Percentiles rank a stretch among this genome's conserved stretches.
Conservation (phyloP, 2,329 filamentous ascomycete species). For the Epichloe festucae region DNA sequence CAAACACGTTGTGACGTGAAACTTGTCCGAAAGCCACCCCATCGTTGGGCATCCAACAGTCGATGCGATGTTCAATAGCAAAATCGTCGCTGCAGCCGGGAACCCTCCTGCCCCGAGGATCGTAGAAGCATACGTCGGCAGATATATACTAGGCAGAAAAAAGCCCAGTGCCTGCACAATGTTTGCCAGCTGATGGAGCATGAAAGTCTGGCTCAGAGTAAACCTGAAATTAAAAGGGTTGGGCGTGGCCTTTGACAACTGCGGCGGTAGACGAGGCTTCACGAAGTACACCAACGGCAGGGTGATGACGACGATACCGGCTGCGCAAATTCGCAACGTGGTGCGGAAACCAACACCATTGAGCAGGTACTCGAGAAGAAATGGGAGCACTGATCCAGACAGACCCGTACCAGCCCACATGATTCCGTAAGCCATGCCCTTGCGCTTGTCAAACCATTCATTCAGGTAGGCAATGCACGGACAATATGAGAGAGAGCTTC, state of each 20-base stretch:
- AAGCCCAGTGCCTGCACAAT: slow-evolving; percentile 43
- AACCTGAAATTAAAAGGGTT: slow-evolving; percentile 30
- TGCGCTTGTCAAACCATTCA: slow-evolving; percentile 40
- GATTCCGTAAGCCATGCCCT: slow-evolving; percentile 43
- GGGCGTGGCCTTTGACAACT: slow-evolving; percentile 12
- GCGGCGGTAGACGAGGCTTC: slow-evolving; percentile 34
- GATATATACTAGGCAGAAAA: slow-evolving; percentile 45
- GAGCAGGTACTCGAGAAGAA: slow-evolving; percentile 33
- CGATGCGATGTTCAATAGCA: slow-evolving; percentile 41
- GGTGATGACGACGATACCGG: slow-evolving; percentile 31
- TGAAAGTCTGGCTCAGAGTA: slow-evolving; percentile 35
- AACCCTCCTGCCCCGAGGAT: slow-evolving; percentile 30
- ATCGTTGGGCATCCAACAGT: slow-evolving; percentile 42
- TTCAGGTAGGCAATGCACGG: slow-evolving; percentile 41
- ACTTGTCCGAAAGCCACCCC: slow-evolving; percentile 38
- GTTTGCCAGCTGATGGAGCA: slow-evolving; percentile 41
- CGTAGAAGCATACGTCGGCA: slow-evolving; percentile 38
- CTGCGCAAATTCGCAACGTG: slow-evolving; percentile 34
- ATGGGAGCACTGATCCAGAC: slow-evolving; percentile 31
- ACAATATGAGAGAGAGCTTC: slow-evolving; percentile 35
- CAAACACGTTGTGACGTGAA: slow-evolving; percentile 34
- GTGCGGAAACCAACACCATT: slow-evolving; percentile 27
- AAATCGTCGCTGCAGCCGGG: slow-evolving; percentile 35
- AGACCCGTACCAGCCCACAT: slow-evolving; percentile 37
- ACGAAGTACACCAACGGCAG: slow-evolving; percentile 39